Percentiles rank a stretch among this genome's conserved stretches.
phyloP scores from a whole-genome alignment of 768 basidiomycete genomes.

The Rhodotorula diobovata region DNA sequence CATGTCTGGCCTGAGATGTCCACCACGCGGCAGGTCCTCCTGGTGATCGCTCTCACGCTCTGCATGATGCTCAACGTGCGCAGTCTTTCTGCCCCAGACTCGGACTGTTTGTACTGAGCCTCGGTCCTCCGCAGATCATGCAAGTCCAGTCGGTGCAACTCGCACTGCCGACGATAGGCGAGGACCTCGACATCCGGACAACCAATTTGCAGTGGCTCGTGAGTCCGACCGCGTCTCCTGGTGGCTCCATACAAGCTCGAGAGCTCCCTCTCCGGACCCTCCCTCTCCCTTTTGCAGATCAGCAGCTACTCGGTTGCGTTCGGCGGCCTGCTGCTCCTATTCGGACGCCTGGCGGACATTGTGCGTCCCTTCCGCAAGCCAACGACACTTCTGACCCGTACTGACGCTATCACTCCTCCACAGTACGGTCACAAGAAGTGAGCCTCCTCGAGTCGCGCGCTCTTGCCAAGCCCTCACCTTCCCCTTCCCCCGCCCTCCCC shows the following conservation, averaged over 20 bases:
- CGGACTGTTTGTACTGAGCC: background rate
- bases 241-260: no score
- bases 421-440: constrained; percentile 61
- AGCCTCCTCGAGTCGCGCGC: background rate
- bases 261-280: no score
- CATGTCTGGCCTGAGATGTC: constrained; percentile 5
- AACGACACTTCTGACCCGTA: background rate
- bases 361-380: background rate
- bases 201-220: constrained; percentile 23
- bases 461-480: background rate
- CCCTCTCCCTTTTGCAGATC: background rate
- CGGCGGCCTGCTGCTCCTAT: constrained; percentile 58
- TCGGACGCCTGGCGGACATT: constrained; percentile 69
- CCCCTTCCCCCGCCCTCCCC: background rate
- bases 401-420: background rate
- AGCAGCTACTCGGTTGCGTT: constrained; percentile 22
- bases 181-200: constrained; percentile 7
- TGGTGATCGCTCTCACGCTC: background rate
- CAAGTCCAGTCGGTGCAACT: constrained; percentile 3
- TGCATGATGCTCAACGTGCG: constrained; percentile 24
- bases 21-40: background rate
- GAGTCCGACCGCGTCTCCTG: background rate
- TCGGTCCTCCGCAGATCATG: background rate
- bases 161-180: background rate
- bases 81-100: background rate